phyloP scores from a whole-genome alignment of 2,329 filamentous ascomycete species.

The Proliferodiscus dingleyae region DNA sequence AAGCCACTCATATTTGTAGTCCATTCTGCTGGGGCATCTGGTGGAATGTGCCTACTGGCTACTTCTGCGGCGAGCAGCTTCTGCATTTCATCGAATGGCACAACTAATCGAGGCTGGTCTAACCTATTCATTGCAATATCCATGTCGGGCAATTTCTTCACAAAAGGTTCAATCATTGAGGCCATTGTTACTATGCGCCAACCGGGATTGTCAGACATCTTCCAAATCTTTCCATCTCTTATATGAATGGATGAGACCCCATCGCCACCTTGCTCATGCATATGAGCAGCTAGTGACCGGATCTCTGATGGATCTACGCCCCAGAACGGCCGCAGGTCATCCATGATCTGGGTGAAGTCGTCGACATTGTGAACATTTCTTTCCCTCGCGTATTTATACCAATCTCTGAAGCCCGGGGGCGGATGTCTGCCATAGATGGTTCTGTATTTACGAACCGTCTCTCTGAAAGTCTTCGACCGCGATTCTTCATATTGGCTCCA shows the following conservation, averaged over 20 bases:
- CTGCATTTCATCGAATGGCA: constrained; percentile 52
- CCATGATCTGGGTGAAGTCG: constrained; percentile 60
- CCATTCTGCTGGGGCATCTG: constrained; percentile 39
- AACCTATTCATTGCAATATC: constrained; percentile 63
- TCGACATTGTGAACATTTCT: constrained; percentile 54
- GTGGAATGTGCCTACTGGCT: constrained; percentile 38
- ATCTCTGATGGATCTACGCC: constrained; percentile 34
- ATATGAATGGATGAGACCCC: constrained; percentile 28
- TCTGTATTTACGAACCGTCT: constrained; percentile 52
- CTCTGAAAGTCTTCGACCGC: constrained; percentile 43
- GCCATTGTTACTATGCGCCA: constrained; percentile 40
- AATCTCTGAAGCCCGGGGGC: constrained; percentile 58
- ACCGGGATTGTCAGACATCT: constrained; percentile 27
- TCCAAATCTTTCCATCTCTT: constrained; percentile 31
- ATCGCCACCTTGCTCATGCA: constrained; percentile 26
- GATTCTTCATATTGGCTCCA: constrained; percentile 27
- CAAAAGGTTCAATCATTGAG: constrained; percentile 37
- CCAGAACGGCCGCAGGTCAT: constrained; percentile 59
- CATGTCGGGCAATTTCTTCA: constrained; percentile 54
- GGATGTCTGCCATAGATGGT: constrained; percentile 53
- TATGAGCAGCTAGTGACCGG: constrained; percentile 39
- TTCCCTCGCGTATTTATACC: constrained; percentile 50
- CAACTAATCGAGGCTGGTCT: constrained; percentile 59
- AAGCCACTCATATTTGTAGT: constrained; percentile 37
- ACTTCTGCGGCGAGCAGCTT: constrained; percentile 45